phyloP scores from a whole-genome alignment of 129 eudicot genomes.

The carrot (Daucus carota) region DNA sequence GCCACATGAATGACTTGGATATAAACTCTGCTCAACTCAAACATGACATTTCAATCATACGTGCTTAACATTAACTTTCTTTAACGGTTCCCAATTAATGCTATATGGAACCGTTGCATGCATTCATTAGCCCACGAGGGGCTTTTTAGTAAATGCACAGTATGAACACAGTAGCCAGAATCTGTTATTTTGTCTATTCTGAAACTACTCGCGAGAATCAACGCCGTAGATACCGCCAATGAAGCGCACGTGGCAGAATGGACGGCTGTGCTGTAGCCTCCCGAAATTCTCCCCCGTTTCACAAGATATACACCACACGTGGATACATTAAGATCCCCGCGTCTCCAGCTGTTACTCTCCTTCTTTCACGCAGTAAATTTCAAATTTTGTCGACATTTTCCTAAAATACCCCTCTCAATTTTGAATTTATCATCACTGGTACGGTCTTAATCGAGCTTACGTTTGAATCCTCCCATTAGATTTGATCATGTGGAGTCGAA shows the following conservation, averaged over 20 bases:
- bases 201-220: constrained; percentile 9
- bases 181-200: constrained; percentile 14
- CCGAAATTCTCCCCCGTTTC: not conserved
- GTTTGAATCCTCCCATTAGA: not conserved
- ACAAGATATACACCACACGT: constrained; percentile 44
- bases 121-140: constrained; percentile 9
- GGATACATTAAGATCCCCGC: constrained; percentile 14
- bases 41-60: not conserved
- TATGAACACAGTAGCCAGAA: constrained; percentile 1
- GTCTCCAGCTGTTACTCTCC: constrained; percentile 36
- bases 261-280: constrained; percentile 20
- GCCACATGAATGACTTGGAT: constrained; percentile 9
- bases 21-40: not conserved
- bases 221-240: constrained; percentile 26
- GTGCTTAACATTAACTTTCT: not conserved
- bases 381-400: constrained; percentile 12
- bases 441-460: not conserved
- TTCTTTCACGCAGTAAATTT: constrained; percentile 34
- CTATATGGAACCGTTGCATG: not conserved
- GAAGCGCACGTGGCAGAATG: constrained; percentile 27
- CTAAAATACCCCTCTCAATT: not conserved
- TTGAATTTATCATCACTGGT: not conserved
- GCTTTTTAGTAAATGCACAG: constrained; percentile 9
- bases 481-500: not conserved
- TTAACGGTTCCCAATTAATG: not conserved